Evolutionary conservation across 371 early-diverging fungal genomes (phyloP), one percentile per base, ranked within the genome.

Genomic region (Syncephalastrum racemosum): DNA sequence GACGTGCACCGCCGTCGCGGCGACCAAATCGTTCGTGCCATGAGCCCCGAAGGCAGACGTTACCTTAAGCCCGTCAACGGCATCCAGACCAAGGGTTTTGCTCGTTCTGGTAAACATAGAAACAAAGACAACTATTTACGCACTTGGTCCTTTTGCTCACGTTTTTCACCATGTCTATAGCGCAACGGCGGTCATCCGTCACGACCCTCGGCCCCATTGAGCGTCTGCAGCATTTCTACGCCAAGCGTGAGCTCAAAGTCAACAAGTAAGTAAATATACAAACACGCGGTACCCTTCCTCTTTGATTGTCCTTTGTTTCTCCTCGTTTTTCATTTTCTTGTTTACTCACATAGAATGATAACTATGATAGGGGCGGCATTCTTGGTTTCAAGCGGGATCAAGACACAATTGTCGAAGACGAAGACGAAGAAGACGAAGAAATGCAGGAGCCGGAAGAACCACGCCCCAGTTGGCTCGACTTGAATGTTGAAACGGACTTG

Each of bases 211-310:
- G 79, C 10, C 70, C 73, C 22, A 79, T 79, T 53, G 79, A 75
- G 51, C 63, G 79, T 14, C 48, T 79, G 20, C 79, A 79, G 53
- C 66, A 75, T 43, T 79, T 79, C 65, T 79, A 79, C 56, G 75
- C 75, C 12, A 71, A 69, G 54, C 66, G 62, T 50, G 75, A 75
- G 0, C 62, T 79, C 19, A 67, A 73, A 63, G 64, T 70, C 50
- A 79, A 79, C 73, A 79, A 79, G 79, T 75, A 67, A 70, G 65
- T 27, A 44, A 40, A 22, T 10, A 40, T 16, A 15, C n/a, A n/a
- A n/a, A n/a, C 19, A 23, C 16, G 19, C 15, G 36, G 10, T 36
- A 31, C 36, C 10, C 10, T 31, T 10, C 36, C 36, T 8, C 36
- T 31, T 31, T 5, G 0, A 31, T 31, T 31, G 36, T 31, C 10